Evolutionary conservation across 1,284 basidiomycete genomes (phyloP).

Genomic region (Ustilago xerochloae): DNA sequence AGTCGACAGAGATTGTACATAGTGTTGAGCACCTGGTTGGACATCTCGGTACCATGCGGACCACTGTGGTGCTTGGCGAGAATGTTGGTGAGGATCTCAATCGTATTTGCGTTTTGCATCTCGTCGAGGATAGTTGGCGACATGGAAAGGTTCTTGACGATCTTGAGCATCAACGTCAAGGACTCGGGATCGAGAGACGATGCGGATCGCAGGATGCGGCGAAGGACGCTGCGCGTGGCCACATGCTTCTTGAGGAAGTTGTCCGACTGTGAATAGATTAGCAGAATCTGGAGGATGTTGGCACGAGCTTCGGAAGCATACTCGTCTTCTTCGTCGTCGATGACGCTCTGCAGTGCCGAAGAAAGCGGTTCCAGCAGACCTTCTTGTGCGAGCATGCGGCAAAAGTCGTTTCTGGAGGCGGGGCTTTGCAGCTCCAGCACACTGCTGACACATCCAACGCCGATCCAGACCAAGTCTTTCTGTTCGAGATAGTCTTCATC

Average conservation of each 20-base stretch:
- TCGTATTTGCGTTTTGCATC: constrained; percentile 92
- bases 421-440: constrained; percentile 93
- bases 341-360: constrained; percentile 86
- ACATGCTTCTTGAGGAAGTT: constrained; percentile 89
- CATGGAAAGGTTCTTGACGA: constrained; percentile 95
- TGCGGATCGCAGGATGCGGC: constrained; percentile 74
- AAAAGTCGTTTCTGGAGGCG: constrained; percentile 97
- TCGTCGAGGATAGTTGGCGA: constrained; percentile 84
- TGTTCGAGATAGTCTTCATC: constrained; percentile 94
- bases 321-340: constrained; percentile 77
- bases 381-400: constrained; percentile 95
- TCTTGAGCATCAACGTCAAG: constrained; percentile 88
- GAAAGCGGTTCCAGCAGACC: constrained; percentile 92
- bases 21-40: constrained; percentile 63
- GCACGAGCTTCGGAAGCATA: constrained; percentile 77
- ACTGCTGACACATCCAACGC: constrained; percentile 90
- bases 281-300: constrained; percentile 87
- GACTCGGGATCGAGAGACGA: constrained; percentile 76
- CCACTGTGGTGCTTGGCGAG: constrained; percentile 83
- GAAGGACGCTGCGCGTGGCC: constrained; percentile 86
- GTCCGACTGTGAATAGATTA: constrained; percentile 94
- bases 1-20: constrained; percentile 64
- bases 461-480: constrained; percentile 87
- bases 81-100: constrained; percentile 86
- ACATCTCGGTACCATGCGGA: constrained; percentile 77